Base-by-base conservation (phyloP, 2,329 filamentous ascomycete genomes). In the Colletotrichum sp. region DNA sequence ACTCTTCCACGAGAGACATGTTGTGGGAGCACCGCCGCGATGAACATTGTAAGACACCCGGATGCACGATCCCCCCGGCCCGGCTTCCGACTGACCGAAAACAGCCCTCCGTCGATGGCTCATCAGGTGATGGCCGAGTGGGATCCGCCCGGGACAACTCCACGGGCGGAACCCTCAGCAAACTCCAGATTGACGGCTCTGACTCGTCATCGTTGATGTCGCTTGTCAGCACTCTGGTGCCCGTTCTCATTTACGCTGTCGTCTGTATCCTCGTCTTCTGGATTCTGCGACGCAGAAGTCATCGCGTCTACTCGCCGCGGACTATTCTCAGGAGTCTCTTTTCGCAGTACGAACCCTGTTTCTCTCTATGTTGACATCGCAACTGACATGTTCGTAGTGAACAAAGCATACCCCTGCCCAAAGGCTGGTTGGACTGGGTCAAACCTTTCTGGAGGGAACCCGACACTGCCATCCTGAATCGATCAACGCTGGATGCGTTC, bases 401-500 rank as follows among this genome's bases (percentile, higher is more conserved):
- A n/a, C 75, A 69, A 34, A 73, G 72, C 52, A 18, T 43, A 24
- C 70, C 64, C 3, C 87, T 93, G 0, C 91, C 93, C 5, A 87
- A 82, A 30, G 93, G 93, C 70, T 82, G 92, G 61, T 86, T 94
- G 80, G 91, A 93, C 79, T 96, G 94, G 94, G 84, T 95, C 74
- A 85, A 85, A 12, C 87, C 90, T 15, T 94, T 95, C 85, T 93
- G 91, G 86, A 90, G 90, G 79, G 90, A 91, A 59, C 90, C 90
- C 5, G 96, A 99, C 82, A 92, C 93, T 55, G 95, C 95, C 81
- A 92, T 96, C 30, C 91, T 99, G 26, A 95, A 97, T 81, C 95
- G 98, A 86, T 95, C 96, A 83, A 98, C 96, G 1, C 91, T 99
- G 77, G 96, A 99, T 83, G 94, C 94, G 36, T 99, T 96, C 84